Conservation (phyloP, 805 yeast genomes). For the Lipomyces lipofer region DNA sequence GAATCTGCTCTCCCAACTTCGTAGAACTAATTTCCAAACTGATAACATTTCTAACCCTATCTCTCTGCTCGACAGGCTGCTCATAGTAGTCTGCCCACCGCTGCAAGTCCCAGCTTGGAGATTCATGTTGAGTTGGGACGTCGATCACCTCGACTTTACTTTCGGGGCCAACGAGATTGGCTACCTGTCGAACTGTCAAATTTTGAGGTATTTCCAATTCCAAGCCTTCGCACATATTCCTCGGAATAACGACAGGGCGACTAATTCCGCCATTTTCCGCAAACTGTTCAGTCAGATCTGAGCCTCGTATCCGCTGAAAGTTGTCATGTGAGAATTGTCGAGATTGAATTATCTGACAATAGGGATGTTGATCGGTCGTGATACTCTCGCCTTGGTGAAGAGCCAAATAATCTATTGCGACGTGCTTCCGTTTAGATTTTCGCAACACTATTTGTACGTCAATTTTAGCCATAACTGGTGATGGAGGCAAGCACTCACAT, state of each 20-base stretch:
- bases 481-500: constrained; percentile 13
- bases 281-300: constrained; percentile 43
- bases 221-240: constrained; percentile 37
- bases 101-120: constrained; percentile 64
- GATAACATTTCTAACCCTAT: constrained; percentile 74
- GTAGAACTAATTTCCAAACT: constrained; percentile 74
- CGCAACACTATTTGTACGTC: constrained; percentile 41
- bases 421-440: constrained; percentile 54
- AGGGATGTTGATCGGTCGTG: constrained; percentile 60
- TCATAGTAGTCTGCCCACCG: constrained; percentile 75
- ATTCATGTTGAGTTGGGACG: constrained; percentile 69
- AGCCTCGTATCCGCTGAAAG: constrained; percentile 39
- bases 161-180: constrained; percentile 62
- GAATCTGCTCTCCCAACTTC: constrained; percentile 50
- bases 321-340: constrained; percentile 37
- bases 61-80: constrained; percentile 48
- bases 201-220: constrained; percentile 59
- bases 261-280: constrained; percentile 41
- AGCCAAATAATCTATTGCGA: constrained; percentile 74
- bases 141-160: constrained; percentile 81
- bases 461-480: neutral
- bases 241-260: constrained; percentile 51
- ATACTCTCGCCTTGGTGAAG: constrained; percentile 66
- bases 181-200: constrained; percentile 57
- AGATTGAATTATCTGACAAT: constrained; percentile 34